Conservation (phyloP, 2,329 filamentous ascomycete genomes). For the Calonectria henricotiae region DNA sequence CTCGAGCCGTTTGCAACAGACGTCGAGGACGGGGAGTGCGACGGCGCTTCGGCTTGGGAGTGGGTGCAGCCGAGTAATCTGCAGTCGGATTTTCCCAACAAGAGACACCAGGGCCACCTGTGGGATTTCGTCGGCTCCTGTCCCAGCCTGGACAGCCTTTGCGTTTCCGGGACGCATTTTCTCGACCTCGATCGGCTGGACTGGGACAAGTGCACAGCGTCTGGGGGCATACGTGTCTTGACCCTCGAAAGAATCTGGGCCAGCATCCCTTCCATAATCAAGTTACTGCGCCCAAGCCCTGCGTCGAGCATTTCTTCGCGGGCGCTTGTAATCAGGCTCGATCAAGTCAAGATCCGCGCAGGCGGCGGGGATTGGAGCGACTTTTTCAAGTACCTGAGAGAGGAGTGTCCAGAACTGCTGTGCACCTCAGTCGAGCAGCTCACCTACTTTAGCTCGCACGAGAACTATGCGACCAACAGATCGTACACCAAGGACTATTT, state of each 20-base stretch:
- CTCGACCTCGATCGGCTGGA: not conserved
- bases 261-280: conserved; percentile 2
- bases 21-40: not conserved
- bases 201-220: not conserved
- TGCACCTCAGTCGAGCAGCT: not conserved
- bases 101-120: not conserved
- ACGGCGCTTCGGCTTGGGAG: not conserved
- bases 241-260: not conserved
- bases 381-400: not conserved
- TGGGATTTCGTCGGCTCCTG: not conserved
- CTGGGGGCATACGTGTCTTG: not conserved
- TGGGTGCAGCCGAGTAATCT: not conserved
- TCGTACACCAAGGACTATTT: not conserved
- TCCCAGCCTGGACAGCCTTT: not conserved
- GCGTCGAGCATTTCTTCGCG: not conserved
- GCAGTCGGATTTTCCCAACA: conserved; percentile 5
- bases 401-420: not conserved
- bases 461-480: not conserved
- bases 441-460: not conserved
- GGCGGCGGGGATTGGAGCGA: not conserved
- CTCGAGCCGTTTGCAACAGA: not conserved
- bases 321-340: not conserved
- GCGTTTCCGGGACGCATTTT: not conserved
- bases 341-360: conserved; percentile 10
- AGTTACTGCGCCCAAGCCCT: not conserved